These are phyloP conservation scores for Triticum dicoccoides DNA, from an alignment of 176 grass and related monocot genomes.

Conservation along the genomic window DNA sequence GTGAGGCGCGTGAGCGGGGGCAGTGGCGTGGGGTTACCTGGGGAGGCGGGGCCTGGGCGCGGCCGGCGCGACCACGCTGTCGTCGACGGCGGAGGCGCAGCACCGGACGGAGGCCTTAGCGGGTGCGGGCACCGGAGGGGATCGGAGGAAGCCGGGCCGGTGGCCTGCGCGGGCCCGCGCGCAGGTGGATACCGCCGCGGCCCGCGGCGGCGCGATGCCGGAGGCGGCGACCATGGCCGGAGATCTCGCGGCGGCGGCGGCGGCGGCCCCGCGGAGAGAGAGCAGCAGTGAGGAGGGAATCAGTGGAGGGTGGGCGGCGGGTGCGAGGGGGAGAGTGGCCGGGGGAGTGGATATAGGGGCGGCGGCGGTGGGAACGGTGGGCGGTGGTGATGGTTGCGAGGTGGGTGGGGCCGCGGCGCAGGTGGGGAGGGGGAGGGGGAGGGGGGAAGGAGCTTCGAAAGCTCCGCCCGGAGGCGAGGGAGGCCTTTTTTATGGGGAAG, in stretches of 20 bases:
- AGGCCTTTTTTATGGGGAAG: slow-evolving; percentile 1
- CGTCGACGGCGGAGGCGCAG: slow-evolving; percentile 43
- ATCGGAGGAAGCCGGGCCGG: slow-evolving; percentile 25
- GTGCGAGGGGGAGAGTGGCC: not conserved
- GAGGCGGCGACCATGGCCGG: slow-evolving; percentile 53
- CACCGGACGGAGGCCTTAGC: slow-evolving; percentile 8
- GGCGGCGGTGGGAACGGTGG: slow-evolving; percentile 53
- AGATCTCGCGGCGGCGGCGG: slow-evolving; percentile 36
- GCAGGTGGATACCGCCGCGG: not conserved
- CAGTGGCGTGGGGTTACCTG: slow-evolving; percentile 15
- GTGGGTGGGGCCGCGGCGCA: slow-evolving; percentile 9
- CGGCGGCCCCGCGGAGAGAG: not conserved
- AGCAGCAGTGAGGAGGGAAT: not conserved
- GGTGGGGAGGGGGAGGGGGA: not conserved
- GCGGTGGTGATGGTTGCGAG: slow-evolving; percentile 57
- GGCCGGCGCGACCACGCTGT: not conserved
- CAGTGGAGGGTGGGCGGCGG: not conserved
- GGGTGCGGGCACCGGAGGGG: not conserved
- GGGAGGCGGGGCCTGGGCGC: not conserved
- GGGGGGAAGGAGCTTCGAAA: slow-evolving; percentile 38
- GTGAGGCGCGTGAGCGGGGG: not conserved
- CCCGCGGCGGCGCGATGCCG: slow-evolving; percentile 38
- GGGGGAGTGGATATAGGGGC: slow-evolving; percentile 32
- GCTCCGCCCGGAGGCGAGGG: slow-evolving; percentile 36
- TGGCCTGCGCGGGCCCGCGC: not conserved